Evolutionary conservation across 164 flowering plant genomes (phyloP).

Genomic region (Aristolochia contorta): DNA sequence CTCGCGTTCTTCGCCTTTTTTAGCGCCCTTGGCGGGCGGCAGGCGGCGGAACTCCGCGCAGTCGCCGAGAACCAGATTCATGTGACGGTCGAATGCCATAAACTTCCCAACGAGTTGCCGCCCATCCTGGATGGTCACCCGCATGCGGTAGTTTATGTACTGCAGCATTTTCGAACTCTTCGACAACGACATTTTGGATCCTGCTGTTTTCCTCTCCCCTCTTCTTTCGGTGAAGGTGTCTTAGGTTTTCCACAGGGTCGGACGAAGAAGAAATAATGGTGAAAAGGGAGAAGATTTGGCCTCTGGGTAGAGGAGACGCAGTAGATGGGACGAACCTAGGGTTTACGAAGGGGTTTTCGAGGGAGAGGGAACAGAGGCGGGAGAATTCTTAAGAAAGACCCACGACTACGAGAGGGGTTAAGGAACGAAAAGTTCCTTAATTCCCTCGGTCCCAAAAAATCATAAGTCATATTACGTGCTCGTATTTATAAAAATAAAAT

Average conservation of each 20-base stretch:
- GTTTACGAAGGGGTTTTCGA: too few species aligned
- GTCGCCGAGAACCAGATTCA: slow-evolving; percentile 96
- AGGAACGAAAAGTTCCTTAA: too few species aligned
- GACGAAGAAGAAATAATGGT: too few species aligned
- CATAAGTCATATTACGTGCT: too few species aligned
- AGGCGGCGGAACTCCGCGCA: slow-evolving; percentile 96
- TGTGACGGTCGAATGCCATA: slow-evolving; percentile 99
- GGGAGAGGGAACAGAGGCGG: too few species aligned
- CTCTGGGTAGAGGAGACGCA: too few species aligned
- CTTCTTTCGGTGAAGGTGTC: neutral
- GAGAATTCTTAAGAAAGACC: too few species aligned
- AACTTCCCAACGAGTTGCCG: slow-evolving; percentile 93
- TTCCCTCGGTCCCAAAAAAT: too few species aligned
- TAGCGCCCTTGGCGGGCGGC: slow-evolving; percentile 66
- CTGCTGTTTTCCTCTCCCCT: neutral
- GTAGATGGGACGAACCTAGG: too few species aligned
- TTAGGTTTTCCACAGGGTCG: neutral
- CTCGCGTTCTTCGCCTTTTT: slow-evolving; percentile 59
- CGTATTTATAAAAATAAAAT: too few species aligned
- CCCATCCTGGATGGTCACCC: slow-evolving; percentile 95
- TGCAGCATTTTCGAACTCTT: slow-evolving; percentile 98
- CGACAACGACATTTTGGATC: slow-evolving; percentile 81
- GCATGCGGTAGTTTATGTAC: slow-evolving; percentile 92
- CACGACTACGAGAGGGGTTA: too few species aligned
- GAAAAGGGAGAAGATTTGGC: too few species aligned